Evolutionary conservation across 495 filamentous ascomycete genomes (phyloP), one percentile per base, ranked within the genome.

Genomic region (Aspergillus panamensis): DNA sequence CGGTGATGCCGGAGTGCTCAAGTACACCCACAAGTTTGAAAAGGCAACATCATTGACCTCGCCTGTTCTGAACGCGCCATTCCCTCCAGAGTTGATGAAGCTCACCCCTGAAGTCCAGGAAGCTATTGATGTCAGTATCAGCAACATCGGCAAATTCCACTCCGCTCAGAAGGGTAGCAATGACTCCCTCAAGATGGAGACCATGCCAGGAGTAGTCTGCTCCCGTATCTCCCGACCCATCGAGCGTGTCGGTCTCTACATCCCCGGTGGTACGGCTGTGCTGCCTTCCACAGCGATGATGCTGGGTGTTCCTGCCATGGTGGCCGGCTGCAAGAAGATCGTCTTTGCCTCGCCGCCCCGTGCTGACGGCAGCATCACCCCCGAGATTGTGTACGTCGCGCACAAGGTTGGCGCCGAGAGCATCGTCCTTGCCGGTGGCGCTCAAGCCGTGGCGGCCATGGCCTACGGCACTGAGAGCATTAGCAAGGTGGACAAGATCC

Each of bases 401-500:
- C 92, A 97, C 81, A 97, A 96, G 75, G 85, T 97, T 53, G 93
- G 93, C 25, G 94, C 95, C 1, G 89, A 96, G 70, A 88, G 88
- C 65, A 97, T 98, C 62, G 92, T 97, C 8, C 83, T 97, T 13
- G 94, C 94, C 5, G 94, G 94, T 39, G 94, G 94, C 51, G 94
- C 95, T 0, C 94, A 98, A 76, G 94, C 94, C n/a, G 87, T 98
- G 48, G 83, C 85, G 3, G 85, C 84, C 25, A 86, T 88, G 82
- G 84, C 85, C 4, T 74, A 87, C 54, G 85, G 85, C n/a, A 87
- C 85, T 0, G 75, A 86, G 60, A 83, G 79, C 66, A 83, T 97
- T 57, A 90, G 76, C 68, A 98, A 98, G 77, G 95, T 97, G 16
- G 94, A 98, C 80, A 98, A 98, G 85, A 96, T 98, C 64, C 83